Evolutionary conservation across 371 early-diverging fungal species (phyloP).

Genomic region (Mortierella sp.): DNA sequence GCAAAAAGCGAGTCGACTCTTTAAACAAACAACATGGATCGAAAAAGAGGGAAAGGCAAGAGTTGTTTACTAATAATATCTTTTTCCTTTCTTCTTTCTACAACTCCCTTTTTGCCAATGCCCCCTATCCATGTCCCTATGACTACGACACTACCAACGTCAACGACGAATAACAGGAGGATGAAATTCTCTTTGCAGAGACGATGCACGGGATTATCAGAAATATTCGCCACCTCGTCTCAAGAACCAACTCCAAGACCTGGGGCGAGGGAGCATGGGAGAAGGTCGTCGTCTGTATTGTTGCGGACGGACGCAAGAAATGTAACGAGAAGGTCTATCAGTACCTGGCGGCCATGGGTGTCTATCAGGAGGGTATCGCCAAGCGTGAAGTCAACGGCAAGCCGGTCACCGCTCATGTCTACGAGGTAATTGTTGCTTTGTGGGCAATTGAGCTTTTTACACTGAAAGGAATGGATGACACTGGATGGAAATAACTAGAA

Average conservation of each 20-base stretch:
- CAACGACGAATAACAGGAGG: conserved; percentile 61
- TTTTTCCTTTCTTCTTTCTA: neutral
- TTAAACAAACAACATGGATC: neutral
- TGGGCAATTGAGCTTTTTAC: neutral
- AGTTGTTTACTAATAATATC: neutral
- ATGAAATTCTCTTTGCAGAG: conserved; percentile 73
- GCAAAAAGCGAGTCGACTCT: neutral
- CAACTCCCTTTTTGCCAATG: neutral
- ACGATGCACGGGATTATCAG: conserved; percentile 86
- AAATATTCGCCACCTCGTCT: conserved; percentile 84
- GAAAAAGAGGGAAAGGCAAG: neutral
- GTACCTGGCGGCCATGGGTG: conserved; percentile 76
- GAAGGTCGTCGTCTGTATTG: conserved; percentile 87
- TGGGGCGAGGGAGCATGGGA: conserved; percentile 89
- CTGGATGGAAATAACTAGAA: too few species aligned
- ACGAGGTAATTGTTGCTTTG: conserved; percentile 64
- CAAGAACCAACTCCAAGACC: conserved; percentile 66
- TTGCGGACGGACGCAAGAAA: conserved; percentile 87
- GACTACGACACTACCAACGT: neutral
- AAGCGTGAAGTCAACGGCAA: conserved; percentile 71
- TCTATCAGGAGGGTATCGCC: conserved; percentile 80
- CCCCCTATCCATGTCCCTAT: neutral
- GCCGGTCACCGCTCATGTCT: conserved; percentile 81
- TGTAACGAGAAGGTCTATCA: conserved; percentile 69
- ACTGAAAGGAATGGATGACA: neutral